Evolutionary conservation across 1,284 basidiomycete genomes (phyloP).

Genomic region (Cystobasidium pallidum): DNA sequence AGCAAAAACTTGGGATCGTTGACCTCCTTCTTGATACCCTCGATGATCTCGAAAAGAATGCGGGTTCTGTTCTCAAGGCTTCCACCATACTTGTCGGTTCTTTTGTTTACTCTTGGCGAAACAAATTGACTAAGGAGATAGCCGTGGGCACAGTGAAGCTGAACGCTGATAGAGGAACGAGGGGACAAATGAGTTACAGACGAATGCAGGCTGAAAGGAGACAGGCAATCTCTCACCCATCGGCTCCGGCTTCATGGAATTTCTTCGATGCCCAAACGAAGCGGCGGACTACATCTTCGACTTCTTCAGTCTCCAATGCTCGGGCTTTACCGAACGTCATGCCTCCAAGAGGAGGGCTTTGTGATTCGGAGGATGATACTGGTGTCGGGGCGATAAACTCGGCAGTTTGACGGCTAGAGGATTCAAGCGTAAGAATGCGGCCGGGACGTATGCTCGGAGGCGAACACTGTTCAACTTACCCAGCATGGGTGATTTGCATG

Average conservation of each 20-base stretch:
- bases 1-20: slow-evolving; percentile 58
- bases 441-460: not conserved
- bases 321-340: slow-evolving; percentile 51
- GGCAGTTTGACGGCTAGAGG: slow-evolving; percentile 23
- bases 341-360: slow-evolving; percentile 48
- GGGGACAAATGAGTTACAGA: slow-evolving; percentile 40
- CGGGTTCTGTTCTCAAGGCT: slow-evolving; percentile 58
- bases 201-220: not conserved
- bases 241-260: slow-evolving; percentile 56
- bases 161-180: slow-evolving; percentile 54
- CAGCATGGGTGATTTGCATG: slow-evolving; percentile 60
- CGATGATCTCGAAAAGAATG: slow-evolving; percentile 57
- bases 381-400: slow-evolving; percentile 52
- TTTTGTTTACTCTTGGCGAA: slow-evolving; percentile 66
- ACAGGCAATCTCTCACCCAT: slow-evolving; percentile 51
- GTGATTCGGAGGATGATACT: slow-evolving; percentile 55
- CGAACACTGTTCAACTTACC: slow-evolving; percentile 47
- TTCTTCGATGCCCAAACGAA: slow-evolving; percentile 57
- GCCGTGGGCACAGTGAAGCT: slow-evolving; percentile 49
- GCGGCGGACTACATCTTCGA: slow-evolving; percentile 54
- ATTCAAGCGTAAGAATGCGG: slow-evolving; percentile 21
- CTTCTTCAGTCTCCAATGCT: slow-evolving; percentile 42
- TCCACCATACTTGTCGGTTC: slow-evolving; percentile 59
- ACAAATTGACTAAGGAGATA: slow-evolving; percentile 60
- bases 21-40: slow-evolving; percentile 56